Evolutionary conservation across 192 early-diverging fungal genomes (phyloP).

Genomic region (Lobosporangium transversale): DNA sequence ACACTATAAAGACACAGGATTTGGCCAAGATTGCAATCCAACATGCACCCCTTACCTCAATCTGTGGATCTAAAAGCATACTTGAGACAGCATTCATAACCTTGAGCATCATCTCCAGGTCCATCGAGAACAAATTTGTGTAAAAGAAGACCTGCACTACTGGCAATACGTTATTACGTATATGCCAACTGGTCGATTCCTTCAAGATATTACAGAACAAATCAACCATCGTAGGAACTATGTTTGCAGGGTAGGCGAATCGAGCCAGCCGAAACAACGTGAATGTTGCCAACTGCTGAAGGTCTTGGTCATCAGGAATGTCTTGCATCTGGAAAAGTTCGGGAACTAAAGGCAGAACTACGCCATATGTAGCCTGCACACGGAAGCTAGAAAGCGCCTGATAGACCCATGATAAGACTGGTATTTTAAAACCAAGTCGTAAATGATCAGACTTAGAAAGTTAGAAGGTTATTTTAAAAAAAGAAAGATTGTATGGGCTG

Average conservation of each 20-base stretch:
- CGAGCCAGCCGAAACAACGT: conserved; percentile 63
- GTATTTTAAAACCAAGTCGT: too few relatives aligned
- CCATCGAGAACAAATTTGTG: conserved; percentile 79
- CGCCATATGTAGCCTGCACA: conserved; percentile 67
- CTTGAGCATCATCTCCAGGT: conserved; percentile 58
- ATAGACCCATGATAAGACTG: conserved; percentile 76
- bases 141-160: conserved; percentile 90
- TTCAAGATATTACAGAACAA: conserved; percentile 64
- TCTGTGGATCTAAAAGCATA: conserved; percentile 85
- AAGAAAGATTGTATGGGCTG: too few relatives aligned
- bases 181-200: conserved; percentile 80
- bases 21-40: too few relatives aligned
- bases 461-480: too few relatives aligned
- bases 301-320: conserved; percentile 74
- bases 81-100: conserved; percentile 76
- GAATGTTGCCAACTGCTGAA: conserved; percentile 66
- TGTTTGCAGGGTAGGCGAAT: conserved; percentile 59
- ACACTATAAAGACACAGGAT: too few relatives aligned
- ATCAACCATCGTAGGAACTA: conserved; percentile 63
- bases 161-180: conserved; percentile 80
- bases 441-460: too few relatives aligned
- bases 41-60: conserved; percentile 80
- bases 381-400: conserved; percentile 63
- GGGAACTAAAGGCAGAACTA: conserved; percentile 62
- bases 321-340: conserved; percentile 78